Evolutionary conservation across 352 stramenopile genomes (phyloP).

Genomic region (Pythium pyrilobum): DNA sequence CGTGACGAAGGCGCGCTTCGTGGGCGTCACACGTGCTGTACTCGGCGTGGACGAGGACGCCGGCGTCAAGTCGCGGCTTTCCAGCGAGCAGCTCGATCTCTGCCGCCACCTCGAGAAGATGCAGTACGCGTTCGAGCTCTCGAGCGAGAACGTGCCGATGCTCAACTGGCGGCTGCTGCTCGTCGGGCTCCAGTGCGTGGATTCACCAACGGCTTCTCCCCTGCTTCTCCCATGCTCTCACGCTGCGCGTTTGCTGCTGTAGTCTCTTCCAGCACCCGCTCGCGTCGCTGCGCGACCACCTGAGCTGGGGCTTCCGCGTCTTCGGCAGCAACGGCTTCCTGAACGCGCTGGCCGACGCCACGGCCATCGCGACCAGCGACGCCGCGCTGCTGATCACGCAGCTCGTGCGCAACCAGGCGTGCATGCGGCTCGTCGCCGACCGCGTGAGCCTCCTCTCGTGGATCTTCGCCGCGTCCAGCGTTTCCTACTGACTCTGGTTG

Average conservation of each 20-base stretch:
- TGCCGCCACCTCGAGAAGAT: slow-evolving; percentile 53
- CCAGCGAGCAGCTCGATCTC: slow-evolving; percentile 25
- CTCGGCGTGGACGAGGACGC: slow-evolving; percentile 33
- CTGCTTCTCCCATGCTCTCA: not conserved
- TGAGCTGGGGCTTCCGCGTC: slow-evolving; percentile 51
- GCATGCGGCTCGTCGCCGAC: slow-evolving; percentile 44
- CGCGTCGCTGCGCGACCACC: slow-evolving; percentile 42
- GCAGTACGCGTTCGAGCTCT: slow-evolving; percentile 58
- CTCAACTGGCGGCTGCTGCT: slow-evolving; percentile 71
- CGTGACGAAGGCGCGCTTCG: slow-evolving; percentile 63
- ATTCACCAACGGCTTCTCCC: no score
- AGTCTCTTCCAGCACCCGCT: slow-evolving; percentile 59
- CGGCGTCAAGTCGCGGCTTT: slow-evolving; percentile 17
- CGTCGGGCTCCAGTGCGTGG: slow-evolving; percentile 35
- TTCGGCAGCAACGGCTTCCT: slow-evolving; percentile 51
- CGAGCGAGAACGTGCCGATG: slow-evolving; percentile 36
- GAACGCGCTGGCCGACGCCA: slow-evolving; percentile 27
- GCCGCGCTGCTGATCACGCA: slow-evolving; percentile 52
- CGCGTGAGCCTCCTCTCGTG: slow-evolving; percentile 11
- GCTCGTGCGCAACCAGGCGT: slow-evolving; percentile 38
- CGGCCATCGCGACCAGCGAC: slow-evolving; percentile 30
- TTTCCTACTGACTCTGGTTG: not conserved
- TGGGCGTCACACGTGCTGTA: slow-evolving; percentile 53
- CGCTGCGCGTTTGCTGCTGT: no score
- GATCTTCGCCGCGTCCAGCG: no score